Conservation (phyloP, 306 rosid genomes). For the Calophaca sinica region DNA sequence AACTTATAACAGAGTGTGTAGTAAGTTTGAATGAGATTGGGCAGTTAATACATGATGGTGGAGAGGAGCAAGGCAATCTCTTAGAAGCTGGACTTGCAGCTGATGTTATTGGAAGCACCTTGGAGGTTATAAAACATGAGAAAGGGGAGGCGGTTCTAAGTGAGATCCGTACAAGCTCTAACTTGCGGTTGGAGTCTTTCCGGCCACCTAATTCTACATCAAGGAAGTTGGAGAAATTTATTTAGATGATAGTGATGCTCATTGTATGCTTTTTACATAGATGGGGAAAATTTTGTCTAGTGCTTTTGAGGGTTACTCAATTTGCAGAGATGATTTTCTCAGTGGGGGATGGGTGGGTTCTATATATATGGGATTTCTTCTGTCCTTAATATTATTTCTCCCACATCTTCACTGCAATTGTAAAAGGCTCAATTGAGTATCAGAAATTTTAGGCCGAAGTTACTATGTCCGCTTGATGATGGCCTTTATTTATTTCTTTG, state of each 20-base stretch:
- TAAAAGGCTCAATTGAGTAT: conserved; percentile 65
- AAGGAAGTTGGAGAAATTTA: conserved; percentile 71
- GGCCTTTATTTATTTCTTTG: conserved; percentile 38
- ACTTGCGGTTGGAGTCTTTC: conserved; percentile 69
- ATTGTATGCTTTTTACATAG: conserved; percentile 56
- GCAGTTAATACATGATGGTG: conserved; percentile 63
- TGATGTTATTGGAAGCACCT: conserved; percentile 73
- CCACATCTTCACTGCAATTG: conserved; percentile 55
- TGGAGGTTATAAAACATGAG: conserved; percentile 68
- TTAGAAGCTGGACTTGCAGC: conserved; percentile 73
- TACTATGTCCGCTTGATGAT: neutral
- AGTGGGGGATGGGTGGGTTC: conserved; percentile 49
- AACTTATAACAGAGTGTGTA: conserved; percentile 60
- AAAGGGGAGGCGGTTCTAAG: conserved; percentile 67
- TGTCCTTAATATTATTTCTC: conserved; percentile 58
- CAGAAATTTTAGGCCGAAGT: conserved; percentile 42
- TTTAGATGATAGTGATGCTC: conserved; percentile 73
- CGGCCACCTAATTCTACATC: conserved; percentile 69
- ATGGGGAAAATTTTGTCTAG: conserved; percentile 45
- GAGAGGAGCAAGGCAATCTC: conserved; percentile 79
- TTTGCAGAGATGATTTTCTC: conserved; percentile 59
- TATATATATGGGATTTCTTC: conserved; percentile 47
- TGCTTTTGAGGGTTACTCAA: conserved; percentile 57
- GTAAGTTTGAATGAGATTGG: conserved; percentile 71
- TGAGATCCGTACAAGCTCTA: conserved; percentile 56